Conservation (phyloP, 306 rosid genomes). For the Ammopiptanthus mongolicus region DNA sequence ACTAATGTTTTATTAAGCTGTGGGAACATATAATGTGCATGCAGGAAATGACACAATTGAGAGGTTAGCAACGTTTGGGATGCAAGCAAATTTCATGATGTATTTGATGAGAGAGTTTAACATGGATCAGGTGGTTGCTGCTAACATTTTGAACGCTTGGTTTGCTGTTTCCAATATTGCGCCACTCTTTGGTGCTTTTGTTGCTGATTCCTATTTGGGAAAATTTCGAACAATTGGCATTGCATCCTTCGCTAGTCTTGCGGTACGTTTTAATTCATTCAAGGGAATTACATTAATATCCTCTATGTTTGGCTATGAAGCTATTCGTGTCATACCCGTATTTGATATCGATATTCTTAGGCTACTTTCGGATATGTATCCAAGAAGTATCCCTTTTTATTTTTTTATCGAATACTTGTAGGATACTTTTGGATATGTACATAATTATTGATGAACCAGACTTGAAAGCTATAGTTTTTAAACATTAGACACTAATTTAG, state of each 20-base stretch:
- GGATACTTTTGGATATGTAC: too few relatives aligned
- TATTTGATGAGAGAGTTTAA: conserved; percentile 41
- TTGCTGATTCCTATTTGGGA: conserved; percentile 47
- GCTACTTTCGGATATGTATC: too few relatives aligned
- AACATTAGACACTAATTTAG: too few relatives aligned
- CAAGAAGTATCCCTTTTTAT: too few relatives aligned
- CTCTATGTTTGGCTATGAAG: too few relatives aligned
- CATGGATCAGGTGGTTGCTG: conserved; percentile 50
- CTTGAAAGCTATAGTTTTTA: too few relatives aligned
- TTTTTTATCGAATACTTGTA: too few relatives aligned
- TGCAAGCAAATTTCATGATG: conserved; percentile 43
- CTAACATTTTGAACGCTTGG: conserved; percentile 44
- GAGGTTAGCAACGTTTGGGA: conserved; percentile 45
- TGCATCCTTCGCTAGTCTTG: conserved; percentile 38
- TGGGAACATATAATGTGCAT: neutral
- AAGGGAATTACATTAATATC: too few relatives aligned
- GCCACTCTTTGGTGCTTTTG: conserved; percentile 38
- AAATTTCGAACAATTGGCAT: conserved; percentile 33
- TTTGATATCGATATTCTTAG: too few relatives aligned
- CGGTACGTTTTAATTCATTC: conserved; percentile 6
- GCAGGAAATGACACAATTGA: conserved; percentile 54
- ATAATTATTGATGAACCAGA: too few relatives aligned
- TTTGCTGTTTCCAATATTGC: conserved; percentile 16
- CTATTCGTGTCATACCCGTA: too few relatives aligned
- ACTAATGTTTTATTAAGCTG: neutral